Conservation (phyloP, 2,329 filamentous ascomycete genomes). For the Microdochium nivale region DNA sequence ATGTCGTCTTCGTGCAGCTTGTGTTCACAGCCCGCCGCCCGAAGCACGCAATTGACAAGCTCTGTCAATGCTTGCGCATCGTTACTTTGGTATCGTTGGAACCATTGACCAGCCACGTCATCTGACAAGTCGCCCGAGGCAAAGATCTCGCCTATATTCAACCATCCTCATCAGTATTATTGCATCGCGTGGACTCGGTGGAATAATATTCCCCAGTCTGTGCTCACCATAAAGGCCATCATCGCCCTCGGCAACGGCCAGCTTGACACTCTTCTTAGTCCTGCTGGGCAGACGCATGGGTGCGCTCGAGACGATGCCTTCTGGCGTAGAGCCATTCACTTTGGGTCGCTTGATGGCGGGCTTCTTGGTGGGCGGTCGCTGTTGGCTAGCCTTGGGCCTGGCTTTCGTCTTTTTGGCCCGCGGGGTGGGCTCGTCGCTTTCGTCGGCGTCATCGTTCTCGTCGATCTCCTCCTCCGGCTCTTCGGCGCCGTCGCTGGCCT, state of each 20-base stretch:
- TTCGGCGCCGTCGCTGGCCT: constrained; percentile 34
- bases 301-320: constrained; percentile 25
- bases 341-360: constrained; percentile 57
- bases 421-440: constrained; percentile 35
- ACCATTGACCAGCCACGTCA: constrained; percentile 52
- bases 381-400: constrained; percentile 26
- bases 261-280: constrained; percentile 47
- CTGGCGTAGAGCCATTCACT: constrained; percentile 43
- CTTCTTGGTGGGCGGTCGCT: constrained; percentile 33
- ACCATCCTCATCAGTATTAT: constrained; percentile 7
- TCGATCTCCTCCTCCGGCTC: constrained; percentile 29
- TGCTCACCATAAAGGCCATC: constrained; percentile 47
- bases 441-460: constrained; percentile 24
- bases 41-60: constrained; percentile 58
- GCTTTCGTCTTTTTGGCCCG: constrained; percentile 28
- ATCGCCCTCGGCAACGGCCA: constrained; percentile 40
- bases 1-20: constrained; percentile 77
- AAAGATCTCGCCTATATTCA: constrained; percentile 49
- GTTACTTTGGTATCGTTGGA: constrained; percentile 46
- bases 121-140: constrained; percentile 47
- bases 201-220: neutral
- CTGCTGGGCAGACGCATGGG: constrained; percentile 34
- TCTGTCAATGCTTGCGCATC: constrained; percentile 48
- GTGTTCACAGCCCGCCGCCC: constrained; percentile 71
- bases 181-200: neutral